phyloP scores from a whole-genome alignment of 345 rosid species.

The Melastoma malabathricum region DNA sequence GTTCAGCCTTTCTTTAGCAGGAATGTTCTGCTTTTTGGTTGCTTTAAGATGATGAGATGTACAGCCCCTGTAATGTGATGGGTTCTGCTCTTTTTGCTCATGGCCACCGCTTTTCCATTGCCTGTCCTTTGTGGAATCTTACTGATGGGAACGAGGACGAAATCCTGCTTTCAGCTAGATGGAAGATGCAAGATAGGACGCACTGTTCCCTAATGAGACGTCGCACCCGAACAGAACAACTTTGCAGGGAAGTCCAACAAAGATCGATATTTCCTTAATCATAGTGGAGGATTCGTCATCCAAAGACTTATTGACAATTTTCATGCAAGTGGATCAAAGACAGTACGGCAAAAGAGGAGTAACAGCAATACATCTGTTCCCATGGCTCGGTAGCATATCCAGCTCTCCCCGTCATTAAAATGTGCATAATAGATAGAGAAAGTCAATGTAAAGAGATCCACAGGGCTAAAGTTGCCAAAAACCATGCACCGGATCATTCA shows the following conservation, averaged over 20 bases:
- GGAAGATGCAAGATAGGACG: no score
- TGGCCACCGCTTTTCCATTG: conserved; percentile 10
- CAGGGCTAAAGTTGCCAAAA: no score
- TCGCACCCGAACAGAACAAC: no score
- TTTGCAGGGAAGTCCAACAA: no score
- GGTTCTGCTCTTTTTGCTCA: conserved; percentile 9
- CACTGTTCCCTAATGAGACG: no score
- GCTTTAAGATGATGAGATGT: conserved; percentile 30
- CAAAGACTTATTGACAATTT: conserved; percentile 5
- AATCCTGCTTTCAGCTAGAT: no score
- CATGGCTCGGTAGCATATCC: neutral
- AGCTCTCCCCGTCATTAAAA: neutral
- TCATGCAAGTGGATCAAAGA: conserved; percentile 2
- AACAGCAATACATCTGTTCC: neutral
- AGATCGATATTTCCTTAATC: no score
- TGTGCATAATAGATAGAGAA: no score
- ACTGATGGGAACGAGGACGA: no score
- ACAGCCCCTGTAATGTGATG: conserved; percentile 36
- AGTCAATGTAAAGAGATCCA: no score
- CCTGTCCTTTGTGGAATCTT: neutral
- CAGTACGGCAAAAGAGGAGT: conserved; percentile 1
- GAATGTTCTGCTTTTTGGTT: neutral
- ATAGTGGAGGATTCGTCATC: neutral
- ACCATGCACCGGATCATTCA: no score
- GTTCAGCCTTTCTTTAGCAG: conserved; percentile 6